Evolutionary conservation across 306 rosid genomes (phyloP), one percentile per base, ranked within the genome.

Genomic region (Quercus bicolor): DNA sequence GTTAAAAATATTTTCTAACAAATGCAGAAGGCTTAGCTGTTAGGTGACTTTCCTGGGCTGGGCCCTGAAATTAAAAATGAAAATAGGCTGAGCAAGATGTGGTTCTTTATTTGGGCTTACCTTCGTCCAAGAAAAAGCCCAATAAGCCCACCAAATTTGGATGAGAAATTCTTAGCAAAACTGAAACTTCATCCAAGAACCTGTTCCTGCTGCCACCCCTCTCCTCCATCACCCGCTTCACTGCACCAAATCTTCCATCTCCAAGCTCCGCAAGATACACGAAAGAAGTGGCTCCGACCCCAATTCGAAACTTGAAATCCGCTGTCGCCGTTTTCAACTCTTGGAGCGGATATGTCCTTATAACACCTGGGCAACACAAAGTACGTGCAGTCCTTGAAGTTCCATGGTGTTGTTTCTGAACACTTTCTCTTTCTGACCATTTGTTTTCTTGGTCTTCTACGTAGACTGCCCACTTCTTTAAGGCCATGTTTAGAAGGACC

Each of bases 251-350:
- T 55, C 68, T 76, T 6, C 81, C 78, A 21, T 62, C 75, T 5
- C 70, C 78, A 9, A 73, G 54, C 75, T 80, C 75, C 15, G 79
- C 84, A 26, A 77, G 81, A 19, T 77, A 72, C 53, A 82, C 75
- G 1, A 19, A 13, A 5, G 81, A 72, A 64, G 81, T 64, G 69
- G 71, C 85, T 26, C 78, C 81, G 1, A 72, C 54, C 26, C 79
- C 76, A 9, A 82, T 72, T 0, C 33, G 61, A 23, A 80, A 13
- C 56, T 78, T 57, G n/a, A 73, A 80, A 6, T 66, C 37, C 24
- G 18, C 31, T 2, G 79, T 77, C 16, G 79, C 79, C 37, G 3
- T 43, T 11, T 40, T 56, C 72, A 82, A 16, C 31, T 82, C 82
- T 55, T 77, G 64, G 12, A 37, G 40, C 1, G 78, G 66, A 56